Percentiles rank a stretch among this genome's conserved stretches.
Conservation (phyloP, 2,329 filamentous ascomycete genomes). For the Hymenoscyphus linearis region DNA sequence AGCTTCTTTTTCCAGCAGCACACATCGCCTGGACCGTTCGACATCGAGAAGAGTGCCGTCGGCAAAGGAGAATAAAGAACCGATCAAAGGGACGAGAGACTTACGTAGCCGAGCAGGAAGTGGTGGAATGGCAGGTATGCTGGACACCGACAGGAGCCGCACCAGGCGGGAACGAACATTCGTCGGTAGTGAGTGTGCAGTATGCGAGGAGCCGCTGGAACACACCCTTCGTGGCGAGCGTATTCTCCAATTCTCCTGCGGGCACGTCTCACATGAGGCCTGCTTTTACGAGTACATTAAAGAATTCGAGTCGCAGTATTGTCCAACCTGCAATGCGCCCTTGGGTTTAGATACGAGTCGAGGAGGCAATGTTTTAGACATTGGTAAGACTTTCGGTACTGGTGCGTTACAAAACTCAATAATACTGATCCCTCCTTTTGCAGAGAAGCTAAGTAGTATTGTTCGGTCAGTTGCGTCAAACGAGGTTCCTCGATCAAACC, state of each 20-base stretch:
- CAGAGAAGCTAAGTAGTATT: conserved; percentile 93
- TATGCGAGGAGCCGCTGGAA: conserved; percentile 94
- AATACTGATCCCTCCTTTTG: conserved; percentile 19
- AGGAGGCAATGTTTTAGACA: conserved; percentile 86
- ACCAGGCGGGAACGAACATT: conserved; percentile 88
- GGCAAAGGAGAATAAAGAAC: not conserved
- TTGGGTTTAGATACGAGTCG: conserved; percentile 86
- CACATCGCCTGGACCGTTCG: conserved; percentile 7
- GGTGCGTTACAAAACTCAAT: conserved; percentile 27
- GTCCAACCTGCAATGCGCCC: conserved; percentile 88
- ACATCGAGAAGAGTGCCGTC: not conserved
- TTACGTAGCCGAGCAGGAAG: conserved; percentile 24
- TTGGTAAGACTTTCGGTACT: conserved; percentile 53
- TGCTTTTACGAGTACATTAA: conserved; percentile 99
- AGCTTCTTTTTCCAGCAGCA: conserved; percentile 8
- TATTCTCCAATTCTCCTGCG: conserved; percentile 91
- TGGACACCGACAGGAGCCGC: conserved; percentile 72
- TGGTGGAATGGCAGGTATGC: conserved; percentile 53
- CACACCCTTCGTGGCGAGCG: conserved; percentile 91
- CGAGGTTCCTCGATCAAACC: conserved; percentile 41
- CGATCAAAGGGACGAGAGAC: conserved; percentile 18
- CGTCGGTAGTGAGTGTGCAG: conserved; percentile 88
- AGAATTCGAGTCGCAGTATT: conserved; percentile 89
- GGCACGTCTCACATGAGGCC: conserved; percentile 95
- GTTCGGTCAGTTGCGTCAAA: conserved; percentile 73